Base-by-base conservation (phyloP, 177 flowering plant genomes). In the Vitis hybrid region DNA sequence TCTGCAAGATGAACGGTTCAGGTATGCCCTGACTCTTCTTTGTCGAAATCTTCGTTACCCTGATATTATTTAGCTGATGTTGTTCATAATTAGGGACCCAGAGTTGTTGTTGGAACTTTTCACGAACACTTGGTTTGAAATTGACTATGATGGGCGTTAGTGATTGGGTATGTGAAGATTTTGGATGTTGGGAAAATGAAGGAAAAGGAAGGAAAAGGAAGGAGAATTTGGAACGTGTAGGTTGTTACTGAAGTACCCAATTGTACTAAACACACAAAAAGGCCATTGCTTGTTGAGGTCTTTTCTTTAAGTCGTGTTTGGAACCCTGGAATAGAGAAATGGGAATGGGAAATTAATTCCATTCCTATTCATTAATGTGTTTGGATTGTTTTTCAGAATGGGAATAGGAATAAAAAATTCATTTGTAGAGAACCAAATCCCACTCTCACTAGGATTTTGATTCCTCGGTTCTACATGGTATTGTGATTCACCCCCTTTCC, bases 1-100 rank as follows among this genome's bases (percentile, higher is more conserved):
- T 83, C 14, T 81, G 86, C 81, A 74, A 65, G 64, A 71, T 73
- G 68, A 77, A 27, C 46, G 74, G 56, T 41, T 81, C 85, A 70
- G 87, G 87, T 83, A 74, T 14, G 15, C 21, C 30, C 17, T 48
- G 21, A 64, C 6, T 64, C 56, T 63, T 9, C 15, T 46, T 17
- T 54, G 41, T 8, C 10, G 21, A 30, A 11, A 14, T 35, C 20
- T 12, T 13, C 21, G 5, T 18, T 7, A 10, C 67, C 55, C 54
- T 3, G 41, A 30, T 2, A 32, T 66, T 0, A 1, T 10, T 66
- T 52, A 15, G 2, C 1, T 41, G 10, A 11, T 61, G 8, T 15
- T 53, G 1, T 3, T 4, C 13, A 15, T 35, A 30, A 1, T 61
- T 61, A 21, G 65, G 55, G 46, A 41, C 11, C 7, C 48, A 10